Conservation (phyloP, 352 stramenopile genomes). For the Phytophthora citrophthora region DNA sequence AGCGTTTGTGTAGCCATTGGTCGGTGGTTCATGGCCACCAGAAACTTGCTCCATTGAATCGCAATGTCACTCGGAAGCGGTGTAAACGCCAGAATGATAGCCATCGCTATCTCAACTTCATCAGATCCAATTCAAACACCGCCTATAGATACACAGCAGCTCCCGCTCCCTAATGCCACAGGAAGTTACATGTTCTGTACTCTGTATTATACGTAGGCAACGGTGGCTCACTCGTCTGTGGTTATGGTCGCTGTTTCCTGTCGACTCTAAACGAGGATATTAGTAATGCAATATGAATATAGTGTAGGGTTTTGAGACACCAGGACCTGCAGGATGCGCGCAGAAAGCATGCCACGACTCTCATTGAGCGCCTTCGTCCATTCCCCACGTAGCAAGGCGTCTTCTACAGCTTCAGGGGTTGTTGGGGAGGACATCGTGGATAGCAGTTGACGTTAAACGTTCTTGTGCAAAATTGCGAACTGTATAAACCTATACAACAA, state of each 20-base stretch:
- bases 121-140: conserved; percentile 68
- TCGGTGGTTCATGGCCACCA: conserved; percentile 63
- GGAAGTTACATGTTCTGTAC: neutral
- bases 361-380: conserved; percentile 58
- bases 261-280: conserved; percentile 9
- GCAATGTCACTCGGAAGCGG: conserved; percentile 48
- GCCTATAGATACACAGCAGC: conserved; percentile 69
- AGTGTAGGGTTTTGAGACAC: neutral
- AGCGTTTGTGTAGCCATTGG: conserved; percentile 38
- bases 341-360: conserved; percentile 48
- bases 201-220: neutral
- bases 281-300: too few species aligned
- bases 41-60: conserved; percentile 69
- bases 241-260: conserved; percentile 25
- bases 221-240: conserved; percentile 25
- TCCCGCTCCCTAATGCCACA: conserved; percentile 49
- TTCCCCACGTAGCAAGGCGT: conserved; percentile 64
- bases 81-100: conserved; percentile 47
- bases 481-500: too few species aligned
- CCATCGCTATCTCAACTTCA: conserved; percentile 55
- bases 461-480: too few species aligned
- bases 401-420: conserved; percentile 41
- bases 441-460: conserved; percentile 13
- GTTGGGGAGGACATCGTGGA: conserved; percentile 10
- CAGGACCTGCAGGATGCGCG: conserved; percentile 38